Evolutionary conservation across 2,329 filamentous ascomycete species (phyloP), one percentile per base, ranked within the genome.

Genomic region (Karstenula rhodostoma): DNA sequence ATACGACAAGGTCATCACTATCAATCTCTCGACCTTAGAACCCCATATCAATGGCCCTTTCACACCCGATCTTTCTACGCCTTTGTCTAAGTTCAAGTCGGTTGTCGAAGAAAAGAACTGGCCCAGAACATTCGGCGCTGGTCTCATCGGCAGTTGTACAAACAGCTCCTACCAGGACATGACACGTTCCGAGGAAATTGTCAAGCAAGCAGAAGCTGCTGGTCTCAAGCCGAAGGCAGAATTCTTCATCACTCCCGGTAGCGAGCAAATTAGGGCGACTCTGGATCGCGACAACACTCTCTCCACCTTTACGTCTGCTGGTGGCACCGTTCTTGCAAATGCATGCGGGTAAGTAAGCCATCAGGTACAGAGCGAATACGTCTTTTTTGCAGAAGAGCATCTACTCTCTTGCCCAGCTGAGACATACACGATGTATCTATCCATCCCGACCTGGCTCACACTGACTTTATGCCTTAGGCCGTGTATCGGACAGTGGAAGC

Each of bases 101-200:
- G 89, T 90, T 1, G 92, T 97, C 23, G 85, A 90, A 79, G 85
- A 90, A 70, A 93, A 97, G 78, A 83, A 90, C 53, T 99, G 95
- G 95, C 95, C 95, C 2, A 87, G 92, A 75, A 93, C 90, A 64
- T 90, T 99, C 63, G 95, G 93, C 13, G 94, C 95, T 27, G 94
- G 94, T 54, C 86, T 99, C 57, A 99, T 99, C 75, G 95, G 95
- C 62, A 97, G 93, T 82, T 99, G 95, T 84, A 99, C 95, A 53
- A 99, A 99, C 85, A 96, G 92, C 78, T 98, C 95, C 2, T 99
- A 98, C 78, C 91, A 97, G 80, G 95, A 99, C 77, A 99, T 99
- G 95, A 96, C 94, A 37, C 90, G 94, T 63, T 92, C 94, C 15
- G 94, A 97, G 80, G 89, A 93, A 74, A 87, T 99, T 58, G 92